Base-by-base conservation (phyloP, 495 filamentous ascomycete genomes). In the Evansstolkia leycettana region DNA sequence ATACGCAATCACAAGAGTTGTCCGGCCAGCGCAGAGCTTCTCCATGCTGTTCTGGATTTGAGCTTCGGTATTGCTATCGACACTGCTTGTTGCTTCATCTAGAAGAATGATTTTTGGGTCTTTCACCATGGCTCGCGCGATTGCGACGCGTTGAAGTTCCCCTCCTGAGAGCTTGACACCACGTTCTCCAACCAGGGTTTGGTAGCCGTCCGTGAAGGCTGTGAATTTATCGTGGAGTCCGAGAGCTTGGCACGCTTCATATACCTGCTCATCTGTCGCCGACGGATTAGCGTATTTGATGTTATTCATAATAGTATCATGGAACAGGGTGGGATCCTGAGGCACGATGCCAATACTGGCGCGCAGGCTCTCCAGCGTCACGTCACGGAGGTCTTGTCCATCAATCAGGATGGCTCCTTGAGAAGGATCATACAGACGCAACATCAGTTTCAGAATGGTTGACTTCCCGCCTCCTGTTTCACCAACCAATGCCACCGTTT, bases 391-490 rank as follows among this genome's bases (percentile, higher is more conserved):
- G 46, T 87, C 75, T 35, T 84, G 79, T 3, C 73, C 76, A 48
- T 88, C 83, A 33, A 89, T 80, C n/a, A 54, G 50, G 36, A 88
- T 81, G 2, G 55, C 60, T 1, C 83, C 83, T 9, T 48, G 47
- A 3, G 60, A 67, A 2, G 79, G 67, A 43, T 88, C 78, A 56
- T 82, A 87, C 50, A 80, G 78, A 0, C 83, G 67, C 39, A 73
- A 65, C 12, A 87, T 66, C 5, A 88, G 66, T 42, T 82, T 80
- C 29, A 86, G 58, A 26, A 84, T 76, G 2, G 81, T 84, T 2
- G 81, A 80, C 47, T 88, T 90, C 13, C 83, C 83, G 16, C 72
- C 71, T 14, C 83, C 83, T 2, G 79, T 82, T 41, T 75, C 70
- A 2, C 83, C 84, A n/a, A 87, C 83, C 12, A 88, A 67, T 6